Evolutionary conservation across 805 yeast genomes (phyloP), one percentile per base, ranked within the genome.

Genomic region (Cyberlindnera sargentensis): DNA sequence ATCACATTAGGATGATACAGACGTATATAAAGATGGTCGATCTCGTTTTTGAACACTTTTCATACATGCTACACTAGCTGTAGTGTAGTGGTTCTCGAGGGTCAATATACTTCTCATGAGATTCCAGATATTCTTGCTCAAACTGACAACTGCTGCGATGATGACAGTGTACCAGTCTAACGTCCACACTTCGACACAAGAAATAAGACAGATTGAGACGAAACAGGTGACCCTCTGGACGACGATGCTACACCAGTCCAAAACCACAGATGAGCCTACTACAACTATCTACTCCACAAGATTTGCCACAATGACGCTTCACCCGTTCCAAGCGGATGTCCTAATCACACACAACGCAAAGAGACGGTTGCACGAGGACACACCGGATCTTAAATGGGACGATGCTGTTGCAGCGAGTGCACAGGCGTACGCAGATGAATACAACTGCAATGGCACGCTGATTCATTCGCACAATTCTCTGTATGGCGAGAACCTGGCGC

Each of bases 401-500:
- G 53, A 62, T 6, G 65, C 64, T 1, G 61, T 81, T 20, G 80
- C 78, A 39, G 45, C 57, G 5, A 73, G 73, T 52, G 91, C 95
- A 41, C 73, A 67, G 56, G 52, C 60, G 37, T 79, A 73, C 54
- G 85, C 88, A 24, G 69, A 67, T 37, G 46, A 58, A 15, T 80
- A 81, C 61, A 65, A 70, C 34, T 84, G 87, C 61, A 66, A 70
- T 51, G 79, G 81, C 24, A 60, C 62, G 15, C 65, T 86, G 46
- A 64, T 66, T 23, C 95, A 85, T 62, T 80, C 90, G 2, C 68
- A 72, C 11, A 39, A 44, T 34, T 73, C 73, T 15, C 20, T 15
- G 20, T 80, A 78, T 61, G 95, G 95, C 44, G 95, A 85, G 61
- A 85, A 85, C 65, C 69, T 85, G 46, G 95, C 93, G n/a, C 70